Conservation (phyloP, 2,329 filamentous ascomycete genomes). For the Penicillium sp. region DNA sequence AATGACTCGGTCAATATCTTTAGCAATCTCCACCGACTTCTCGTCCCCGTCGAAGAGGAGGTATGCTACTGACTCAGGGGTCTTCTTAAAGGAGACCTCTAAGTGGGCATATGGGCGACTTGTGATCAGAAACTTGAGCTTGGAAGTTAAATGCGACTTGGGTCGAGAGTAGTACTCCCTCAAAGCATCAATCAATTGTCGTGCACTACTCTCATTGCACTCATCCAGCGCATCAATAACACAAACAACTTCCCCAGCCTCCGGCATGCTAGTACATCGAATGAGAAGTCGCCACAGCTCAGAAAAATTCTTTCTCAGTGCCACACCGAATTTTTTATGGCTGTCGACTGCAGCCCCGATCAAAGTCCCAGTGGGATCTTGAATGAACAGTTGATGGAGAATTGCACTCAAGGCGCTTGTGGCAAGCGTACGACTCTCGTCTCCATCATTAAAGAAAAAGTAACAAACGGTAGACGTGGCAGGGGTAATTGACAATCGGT, state of each 20-base stretch:
- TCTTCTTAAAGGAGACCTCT: neutral
- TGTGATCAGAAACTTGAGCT: slow-evolving; percentile 3
- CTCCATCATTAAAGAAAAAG: slow-evolving; percentile 39
- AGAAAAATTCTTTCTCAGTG: neutral
- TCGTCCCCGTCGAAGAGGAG: neutral
- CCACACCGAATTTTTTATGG: neutral
- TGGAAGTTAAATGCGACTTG: neutral
- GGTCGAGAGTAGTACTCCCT: neutral
- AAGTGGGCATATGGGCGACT: slow-evolving; percentile 2
- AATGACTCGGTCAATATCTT: slow-evolving; percentile 1
- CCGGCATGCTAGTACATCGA: neutral
- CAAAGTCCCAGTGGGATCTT: neutral
- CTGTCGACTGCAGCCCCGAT: neutral
- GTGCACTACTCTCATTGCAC: neutral
- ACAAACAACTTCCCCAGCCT: neutral
- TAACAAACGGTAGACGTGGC: slow-evolving; percentile 29
- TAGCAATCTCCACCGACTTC: neutral
- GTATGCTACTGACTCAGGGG: neutral
- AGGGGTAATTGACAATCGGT: slow-evolving; percentile 16
- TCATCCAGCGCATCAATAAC: slow-evolving; percentile 1
- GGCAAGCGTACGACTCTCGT: slow-evolving; percentile 17
- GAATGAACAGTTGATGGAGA: neutral
- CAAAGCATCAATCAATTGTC: neutral
- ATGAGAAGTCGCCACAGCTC: neutral
- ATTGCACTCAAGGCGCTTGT: neutral